phyloP scores from a whole-genome alignment of 495 filamentous ascomycete genomes.

The Tuber umbilicatum region DNA sequence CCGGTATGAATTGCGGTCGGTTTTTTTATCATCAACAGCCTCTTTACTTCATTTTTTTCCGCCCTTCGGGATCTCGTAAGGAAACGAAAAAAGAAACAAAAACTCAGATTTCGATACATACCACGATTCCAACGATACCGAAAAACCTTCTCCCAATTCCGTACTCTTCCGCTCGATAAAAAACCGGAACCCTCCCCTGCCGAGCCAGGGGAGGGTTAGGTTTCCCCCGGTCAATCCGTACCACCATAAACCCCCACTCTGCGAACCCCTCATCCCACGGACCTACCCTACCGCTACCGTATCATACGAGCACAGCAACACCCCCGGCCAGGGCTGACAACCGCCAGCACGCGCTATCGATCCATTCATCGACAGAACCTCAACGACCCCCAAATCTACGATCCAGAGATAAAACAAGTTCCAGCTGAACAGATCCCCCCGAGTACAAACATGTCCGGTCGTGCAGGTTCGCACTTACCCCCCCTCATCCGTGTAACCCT shows the following conservation, averaged over 20 bases:
- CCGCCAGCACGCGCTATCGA: background rate
- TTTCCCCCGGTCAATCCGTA: background rate
- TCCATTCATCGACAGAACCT: background rate
- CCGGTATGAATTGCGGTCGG: no score
- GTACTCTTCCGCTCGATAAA: no score
- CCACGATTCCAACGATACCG: background rate
- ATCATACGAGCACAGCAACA: no score
- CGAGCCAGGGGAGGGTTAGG: background rate
- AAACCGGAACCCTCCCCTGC: background rate
- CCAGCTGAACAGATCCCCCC: background rate
- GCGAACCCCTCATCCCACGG: background rate
- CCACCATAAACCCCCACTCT: background rate
- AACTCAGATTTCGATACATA: background rate
- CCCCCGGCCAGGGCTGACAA: slow-evolving; percentile 3
- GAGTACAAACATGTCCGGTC: slow-evolving; percentile 34
- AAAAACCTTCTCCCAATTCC: background rate
- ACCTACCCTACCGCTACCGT: background rate
- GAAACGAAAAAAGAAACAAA: background rate
- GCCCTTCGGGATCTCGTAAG: background rate
- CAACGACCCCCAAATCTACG: slow-evolving; percentile 7
- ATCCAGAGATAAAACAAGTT: slow-evolving; percentile 7
- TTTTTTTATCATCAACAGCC: no score
- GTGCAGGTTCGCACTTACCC: slow-evolving; percentile 31
- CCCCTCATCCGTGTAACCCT: background rate
- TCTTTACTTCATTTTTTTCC: no score